phyloP scores from a whole-genome alignment of 2,329 filamentous ascomycete species.

The Fusarium humuli region DNA sequence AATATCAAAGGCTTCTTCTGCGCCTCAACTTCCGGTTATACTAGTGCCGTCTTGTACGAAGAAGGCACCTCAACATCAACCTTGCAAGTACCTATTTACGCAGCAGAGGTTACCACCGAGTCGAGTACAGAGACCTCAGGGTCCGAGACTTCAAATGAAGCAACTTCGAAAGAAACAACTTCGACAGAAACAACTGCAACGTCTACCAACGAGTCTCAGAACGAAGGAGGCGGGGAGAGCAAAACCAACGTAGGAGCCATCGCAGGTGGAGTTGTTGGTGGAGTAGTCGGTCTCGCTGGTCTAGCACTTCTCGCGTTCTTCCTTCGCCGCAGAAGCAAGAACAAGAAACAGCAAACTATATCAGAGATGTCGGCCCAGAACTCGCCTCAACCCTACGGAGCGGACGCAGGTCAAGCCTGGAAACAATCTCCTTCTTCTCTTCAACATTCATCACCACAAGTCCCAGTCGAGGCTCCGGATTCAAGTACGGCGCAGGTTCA shows the following conservation, averaged over 20 bases:
- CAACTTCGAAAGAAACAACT: neutral
- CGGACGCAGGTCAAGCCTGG: slow-evolving; percentile 10
- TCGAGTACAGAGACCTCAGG: neutral
- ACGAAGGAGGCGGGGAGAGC: neutral
- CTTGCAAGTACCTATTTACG: slow-evolving; percentile 9
- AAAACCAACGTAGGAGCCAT: slow-evolving; percentile 26
- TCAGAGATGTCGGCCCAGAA: neutral
- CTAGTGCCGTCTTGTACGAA: too few relatives aligned
- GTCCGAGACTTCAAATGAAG: neutral
- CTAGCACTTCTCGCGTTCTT: slow-evolving; percentile 20
- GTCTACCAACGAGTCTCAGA: neutral
- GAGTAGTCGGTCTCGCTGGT: slow-evolving; percentile 16
- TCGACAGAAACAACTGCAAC: neutral
- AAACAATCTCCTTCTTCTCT: slow-evolving; percentile 13
- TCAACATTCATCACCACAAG: neutral
- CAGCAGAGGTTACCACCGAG: slow-evolving; percentile 4
- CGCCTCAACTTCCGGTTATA: too few relatives aligned
- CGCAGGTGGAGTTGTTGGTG: slow-evolving; percentile 32
- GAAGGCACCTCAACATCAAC: neutral
- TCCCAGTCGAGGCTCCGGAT: slow-evolving; percentile 22
- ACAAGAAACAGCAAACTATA: slow-evolving; percentile 1
- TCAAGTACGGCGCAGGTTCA: slow-evolving; percentile 9
- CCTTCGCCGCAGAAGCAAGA: slow-evolving; percentile 31
- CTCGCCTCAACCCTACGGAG: slow-evolving; percentile 15
- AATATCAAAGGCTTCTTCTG: slow-evolving; percentile 2